These are phyloP conservation scores for Phytopythium delawarense DNA, from an alignment of 352 stramenopile genomes.

Conservation along the genomic window DNA sequence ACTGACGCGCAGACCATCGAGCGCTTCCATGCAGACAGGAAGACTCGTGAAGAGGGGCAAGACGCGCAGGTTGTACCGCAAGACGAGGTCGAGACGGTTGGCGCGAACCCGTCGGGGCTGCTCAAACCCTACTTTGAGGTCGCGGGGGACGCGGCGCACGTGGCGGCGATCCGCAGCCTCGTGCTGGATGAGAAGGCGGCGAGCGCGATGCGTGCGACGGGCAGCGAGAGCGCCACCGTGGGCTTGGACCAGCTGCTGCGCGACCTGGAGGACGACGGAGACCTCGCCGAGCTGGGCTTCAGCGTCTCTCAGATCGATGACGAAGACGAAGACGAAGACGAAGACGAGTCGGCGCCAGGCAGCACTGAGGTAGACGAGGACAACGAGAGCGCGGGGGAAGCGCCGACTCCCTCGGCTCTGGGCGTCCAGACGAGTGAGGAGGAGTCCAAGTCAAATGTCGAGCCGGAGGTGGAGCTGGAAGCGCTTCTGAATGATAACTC, in stretches of 20 bases:
- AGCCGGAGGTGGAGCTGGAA: constrained; percentile 56
- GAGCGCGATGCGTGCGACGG: constrained; percentile 43
- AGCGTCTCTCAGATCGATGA: constrained; percentile 22
- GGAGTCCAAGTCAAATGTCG: constrained; percentile 4
- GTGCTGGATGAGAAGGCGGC: constrained; percentile 66
- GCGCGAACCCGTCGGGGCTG: constrained; percentile 47
- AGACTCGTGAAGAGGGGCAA: constrained; percentile 4
- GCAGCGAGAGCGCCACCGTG: constrained; percentile 42
- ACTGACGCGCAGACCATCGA: constrained; percentile 37
- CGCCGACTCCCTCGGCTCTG: no score
- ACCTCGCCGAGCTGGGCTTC: constrained; percentile 56
- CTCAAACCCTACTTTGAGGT: constrained; percentile 69
- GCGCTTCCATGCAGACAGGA: constrained; percentile 1
- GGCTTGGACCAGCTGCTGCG: constrained; percentile 64
- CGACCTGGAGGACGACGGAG: constrained; percentile 68
- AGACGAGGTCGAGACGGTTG: constrained; percentile 29
- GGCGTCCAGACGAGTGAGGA: no score
- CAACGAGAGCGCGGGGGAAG: background rate
- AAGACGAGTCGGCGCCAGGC: constrained; percentile 1
- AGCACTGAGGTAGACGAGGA: background rate
- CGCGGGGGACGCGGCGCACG: constrained; percentile 40
- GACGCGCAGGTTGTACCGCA: background rate
- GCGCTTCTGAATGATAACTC: constrained; percentile 28
- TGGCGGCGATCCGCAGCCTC: constrained; percentile 46
- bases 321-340: constrained; percentile 22